A percentile compares a stretch with the other conserved stretches of the same genome.
phyloP scores from a whole-genome alignment of 2,329 filamentous ascomycete species.

The Dothistroma septosporum region DNA sequence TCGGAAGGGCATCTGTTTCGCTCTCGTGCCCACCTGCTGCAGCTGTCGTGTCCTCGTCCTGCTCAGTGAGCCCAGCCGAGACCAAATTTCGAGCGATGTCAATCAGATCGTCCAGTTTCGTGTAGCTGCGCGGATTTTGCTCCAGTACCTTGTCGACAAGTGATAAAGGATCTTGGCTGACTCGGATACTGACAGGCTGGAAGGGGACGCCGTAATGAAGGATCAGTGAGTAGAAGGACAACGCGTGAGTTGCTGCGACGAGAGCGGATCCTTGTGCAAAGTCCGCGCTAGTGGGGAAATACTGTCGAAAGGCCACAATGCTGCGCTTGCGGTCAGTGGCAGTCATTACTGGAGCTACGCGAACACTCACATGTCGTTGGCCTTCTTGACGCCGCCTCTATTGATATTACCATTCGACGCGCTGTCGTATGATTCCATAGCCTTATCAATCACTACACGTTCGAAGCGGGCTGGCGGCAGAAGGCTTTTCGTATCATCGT shows the following conservation, averaged over 20 bases:
- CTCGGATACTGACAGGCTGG: slow-evolving; percentile 71
- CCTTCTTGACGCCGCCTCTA: slow-evolving; percentile 72
- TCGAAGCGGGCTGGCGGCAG: slow-evolving; percentile 52
- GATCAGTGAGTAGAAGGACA: slow-evolving; percentile 72
- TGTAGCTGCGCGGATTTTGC: slow-evolving; percentile 71
- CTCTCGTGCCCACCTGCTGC: slow-evolving; percentile 30
- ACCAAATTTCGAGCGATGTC: slow-evolving; percentile 66
- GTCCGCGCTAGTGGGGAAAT: slow-evolving; percentile 51
- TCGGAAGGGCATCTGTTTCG: slow-evolving; percentile 15
- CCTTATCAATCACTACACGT: slow-evolving; percentile 58
- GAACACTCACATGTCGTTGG: slow-evolving; percentile 63
- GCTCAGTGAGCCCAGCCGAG: slow-evolving; percentile 43
- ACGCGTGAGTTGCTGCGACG: slow-evolving; percentile 66
- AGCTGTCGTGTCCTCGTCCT: slow-evolving; percentile 31
- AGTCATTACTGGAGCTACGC: slow-evolving; percentile 8
- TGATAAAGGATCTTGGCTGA: slow-evolving; percentile 68
- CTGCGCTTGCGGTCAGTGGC: slow-evolving; percentile 37
- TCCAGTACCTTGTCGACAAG: slow-evolving; percentile 70
- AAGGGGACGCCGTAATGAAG: slow-evolving; percentile 78
- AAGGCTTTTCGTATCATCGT: slow-evolving; percentile 50
- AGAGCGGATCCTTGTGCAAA: slow-evolving; percentile 60
- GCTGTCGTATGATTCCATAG: slow-evolving; percentile 71
- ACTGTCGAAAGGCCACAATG: slow-evolving; percentile 59
- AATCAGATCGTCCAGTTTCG: slow-evolving; percentile 67
- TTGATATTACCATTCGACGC: slow-evolving; percentile 76